Conservation (phyloP, 805 yeast genomes). For the Yarrowia bubula region DNA sequence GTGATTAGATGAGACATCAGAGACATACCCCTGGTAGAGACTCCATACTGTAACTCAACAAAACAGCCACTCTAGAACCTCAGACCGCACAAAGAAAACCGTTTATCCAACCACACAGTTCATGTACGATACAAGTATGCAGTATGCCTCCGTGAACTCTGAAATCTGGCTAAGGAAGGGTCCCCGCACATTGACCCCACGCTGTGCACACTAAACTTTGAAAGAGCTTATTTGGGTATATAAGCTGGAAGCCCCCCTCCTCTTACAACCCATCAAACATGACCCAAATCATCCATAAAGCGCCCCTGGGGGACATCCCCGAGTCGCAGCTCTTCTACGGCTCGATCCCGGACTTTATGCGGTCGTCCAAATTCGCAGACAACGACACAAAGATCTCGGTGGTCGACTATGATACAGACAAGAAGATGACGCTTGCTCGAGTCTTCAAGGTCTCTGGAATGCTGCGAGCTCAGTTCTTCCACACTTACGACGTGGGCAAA, state of each 20-base stretch:
- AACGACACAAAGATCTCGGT: slow-evolving; percentile 10
- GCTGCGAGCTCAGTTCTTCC: slow-evolving; percentile 23
- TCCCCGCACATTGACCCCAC: background rate
- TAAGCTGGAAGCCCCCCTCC: background rate
- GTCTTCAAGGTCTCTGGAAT: slow-evolving; percentile 10
- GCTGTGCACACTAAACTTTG: background rate
- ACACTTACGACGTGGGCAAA: slow-evolving; percentile 17
- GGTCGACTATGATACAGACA: slow-evolving; percentile 18
- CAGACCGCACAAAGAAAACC: no score
- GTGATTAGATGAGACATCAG: no score
- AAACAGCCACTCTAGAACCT: no score
- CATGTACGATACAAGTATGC: no score
- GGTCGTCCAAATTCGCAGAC: slow-evolving; percentile 4
- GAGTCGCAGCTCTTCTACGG: slow-evolving; percentile 25
- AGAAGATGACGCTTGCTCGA: slow-evolving; percentile 14
- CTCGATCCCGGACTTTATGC: slow-evolving; percentile 26
- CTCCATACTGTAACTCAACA: no score
- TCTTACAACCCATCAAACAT: background rate
- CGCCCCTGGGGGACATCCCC: slow-evolving; percentile 1
- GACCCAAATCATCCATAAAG: slow-evolving; percentile 18
- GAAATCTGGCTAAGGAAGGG: slow-evolving; percentile 3
- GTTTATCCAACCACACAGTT: no score
- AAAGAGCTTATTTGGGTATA: background rate
- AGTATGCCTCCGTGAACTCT: no score
- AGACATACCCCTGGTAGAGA: no score